Percentiles rank a stretch among this genome's conserved stretches.
phyloP scores from a whole-genome alignment of 352 stramenopile species.

The Globisporangium solare region DNA sequence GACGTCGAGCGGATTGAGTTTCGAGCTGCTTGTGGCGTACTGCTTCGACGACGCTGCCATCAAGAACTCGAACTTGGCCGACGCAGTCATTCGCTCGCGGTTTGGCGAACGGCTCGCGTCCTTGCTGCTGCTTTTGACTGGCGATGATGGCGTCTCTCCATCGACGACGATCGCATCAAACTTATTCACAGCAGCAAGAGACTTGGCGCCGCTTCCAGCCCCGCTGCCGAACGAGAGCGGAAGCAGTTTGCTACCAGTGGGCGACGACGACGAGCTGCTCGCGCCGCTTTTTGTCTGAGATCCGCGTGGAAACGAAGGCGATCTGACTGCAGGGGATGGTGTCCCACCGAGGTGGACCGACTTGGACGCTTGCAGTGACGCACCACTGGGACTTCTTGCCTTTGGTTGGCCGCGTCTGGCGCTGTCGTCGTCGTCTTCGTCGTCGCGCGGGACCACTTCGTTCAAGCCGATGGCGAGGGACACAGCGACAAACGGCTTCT shows the following conservation, averaged over 20 bases:
- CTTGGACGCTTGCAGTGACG: slow-evolving; percentile 6
- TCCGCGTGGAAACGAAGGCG: slow-evolving; percentile 1
- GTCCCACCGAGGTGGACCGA: slow-evolving; percentile 4
- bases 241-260: slow-evolving; percentile 10
- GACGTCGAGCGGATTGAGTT: slow-evolving; percentile 9
- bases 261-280: background rate
- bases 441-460: slow-evolving; percentile 5
- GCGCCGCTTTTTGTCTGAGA: background rate
- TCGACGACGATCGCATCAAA: slow-evolving; percentile 11
- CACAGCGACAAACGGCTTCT: slow-evolving; percentile 13
- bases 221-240: background rate
- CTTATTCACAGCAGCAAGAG: slow-evolving; percentile 1
- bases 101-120: slow-evolving; percentile 4
- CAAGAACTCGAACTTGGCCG: background rate
- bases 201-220: background rate
- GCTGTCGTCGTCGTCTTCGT: background rate
- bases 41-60: background rate
- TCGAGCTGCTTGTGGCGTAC: background rate
- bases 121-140: background rate
- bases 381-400: background rate
- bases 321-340: background rate
- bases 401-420: background rate
- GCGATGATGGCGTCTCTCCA: background rate
- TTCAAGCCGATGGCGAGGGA: slow-evolving; percentile 11
- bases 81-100: background rate